phyloP scores from a whole-genome alignment of 495 filamentous ascomycete genomes.

The Tuber umbilicatum region DNA sequence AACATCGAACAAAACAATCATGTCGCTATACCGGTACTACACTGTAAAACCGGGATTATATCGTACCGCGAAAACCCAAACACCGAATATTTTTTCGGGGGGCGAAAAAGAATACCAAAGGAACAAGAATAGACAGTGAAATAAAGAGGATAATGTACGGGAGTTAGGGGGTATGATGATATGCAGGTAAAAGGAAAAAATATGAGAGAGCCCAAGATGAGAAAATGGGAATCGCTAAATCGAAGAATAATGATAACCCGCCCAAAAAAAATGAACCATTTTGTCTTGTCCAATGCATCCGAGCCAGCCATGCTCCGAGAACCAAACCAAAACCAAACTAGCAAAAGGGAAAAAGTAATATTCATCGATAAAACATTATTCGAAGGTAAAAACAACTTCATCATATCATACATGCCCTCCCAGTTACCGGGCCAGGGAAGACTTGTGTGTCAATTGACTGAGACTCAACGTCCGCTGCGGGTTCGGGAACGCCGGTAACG shows the following conservation, averaged over 20 bases:
- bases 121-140: constrained; percentile 19
- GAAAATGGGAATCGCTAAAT: constrained; percentile 5
- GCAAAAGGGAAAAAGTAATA: constrained; percentile 14
- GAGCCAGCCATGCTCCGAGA: constrained; percentile 25
- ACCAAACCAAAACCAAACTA: constrained; percentile 26
- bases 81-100: constrained; percentile 10
- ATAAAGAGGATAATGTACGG: neutral
- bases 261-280: constrained; percentile 2
- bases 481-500: constrained; percentile 27
- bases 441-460: constrained; percentile 38
- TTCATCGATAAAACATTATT: constrained; percentile 30
- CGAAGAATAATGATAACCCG: constrained; percentile 1
- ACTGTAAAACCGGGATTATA: neutral
- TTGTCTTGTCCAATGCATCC: constrained; percentile 23
- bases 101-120: constrained; percentile 16
- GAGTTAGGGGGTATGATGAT: constrained; percentile 9
- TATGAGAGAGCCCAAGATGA: constrained; percentile 4
- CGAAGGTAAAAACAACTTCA: constrained; percentile 22
- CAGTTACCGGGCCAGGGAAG: constrained; percentile 28
- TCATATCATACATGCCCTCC: constrained; percentile 28
- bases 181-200: neutral
- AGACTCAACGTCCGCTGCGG: constrained; percentile 38
- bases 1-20: constrained; percentile 29
- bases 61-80: constrained; percentile 4
- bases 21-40: constrained; percentile 11